A percentile compares a stretch with the other conserved stretches of the same genome.
Conservation (phyloP, 2,329 filamentous ascomycete genomes). For the Fusarium coicis region DNA sequence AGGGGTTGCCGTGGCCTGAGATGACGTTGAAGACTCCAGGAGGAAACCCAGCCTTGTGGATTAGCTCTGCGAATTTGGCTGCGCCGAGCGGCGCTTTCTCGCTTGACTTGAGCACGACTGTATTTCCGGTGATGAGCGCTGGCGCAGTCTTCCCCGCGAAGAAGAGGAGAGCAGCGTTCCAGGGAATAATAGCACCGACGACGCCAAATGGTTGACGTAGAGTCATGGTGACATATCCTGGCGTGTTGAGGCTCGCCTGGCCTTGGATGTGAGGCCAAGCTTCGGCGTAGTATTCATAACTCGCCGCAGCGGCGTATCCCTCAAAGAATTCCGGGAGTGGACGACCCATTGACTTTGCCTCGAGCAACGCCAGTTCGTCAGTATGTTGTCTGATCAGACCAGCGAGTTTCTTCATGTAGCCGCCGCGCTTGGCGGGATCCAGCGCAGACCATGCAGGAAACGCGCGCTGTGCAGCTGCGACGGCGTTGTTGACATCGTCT, state of each 20-base stretch:
- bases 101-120: slow-evolving; percentile 32
- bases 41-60: slow-evolving; percentile 79
- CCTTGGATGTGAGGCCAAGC: slow-evolving; percentile 55
- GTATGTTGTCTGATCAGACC: slow-evolving; percentile 53
- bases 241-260: slow-evolving; percentile 59
- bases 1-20: slow-evolving; percentile 74
- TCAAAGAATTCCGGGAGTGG: slow-evolving; percentile 29
- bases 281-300: slow-evolving; percentile 56
- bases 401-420: slow-evolving; percentile 58
- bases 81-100: slow-evolving; percentile 35
- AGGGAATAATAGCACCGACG: slow-evolving; percentile 67
- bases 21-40: slow-evolving; percentile 80
- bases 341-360: slow-evolving; percentile 36
- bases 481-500: slow-evolving; percentile 59
- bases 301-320: slow-evolving; percentile 53
- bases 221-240: slow-evolving; percentile 58
- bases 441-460: slow-evolving; percentile 59
- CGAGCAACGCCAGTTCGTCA: slow-evolving; percentile 53
- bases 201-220: slow-evolving; percentile 63
- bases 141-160: slow-evolving; percentile 54
- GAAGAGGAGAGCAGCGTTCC: slow-evolving; percentile 63
- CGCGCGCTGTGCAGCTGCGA: slow-evolving; percentile 60
- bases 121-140: slow-evolving; percentile 34
- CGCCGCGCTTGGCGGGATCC: slow-evolving; percentile 52
- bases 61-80: slow-evolving; percentile 58